Base-by-base conservation (phyloP, 2,329 filamentous ascomycete genomes). In the Sporothrix brasiliensis region DNA sequence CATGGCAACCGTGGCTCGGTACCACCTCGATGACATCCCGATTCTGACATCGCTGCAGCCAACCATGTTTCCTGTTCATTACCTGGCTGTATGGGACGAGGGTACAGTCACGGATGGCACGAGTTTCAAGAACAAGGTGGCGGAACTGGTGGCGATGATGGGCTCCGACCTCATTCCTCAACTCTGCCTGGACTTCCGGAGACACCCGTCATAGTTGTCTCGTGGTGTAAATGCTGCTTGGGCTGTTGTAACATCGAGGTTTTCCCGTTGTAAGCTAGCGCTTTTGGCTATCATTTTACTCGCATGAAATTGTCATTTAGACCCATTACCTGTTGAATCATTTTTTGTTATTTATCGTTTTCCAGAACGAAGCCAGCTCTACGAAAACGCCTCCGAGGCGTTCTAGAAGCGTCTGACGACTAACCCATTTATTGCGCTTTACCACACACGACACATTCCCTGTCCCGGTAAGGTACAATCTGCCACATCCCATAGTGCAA, bases 111-210 rank as follows among this genome's bases (percentile, higher is more conserved):
- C 79, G 14, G 81, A 88, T 65, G 78, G 81, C 21, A 78, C 79
- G 5, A 83, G 83, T 0, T 78, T 91, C 47, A 91, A 89, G 76
- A 85, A 86, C 0, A 82, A 84, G 49, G 84, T 93, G 71, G 90
- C 88, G 1, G 90, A 93, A 75, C 77, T 93, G 67, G 86, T 89
- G 3, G 89, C 90, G 3, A 86, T 87, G 13, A 78, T 92, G 58
- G 91, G 91, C 0, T 81, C 85, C 1, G 86, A 89, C 56, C 77
- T 90, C 65, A 82, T 87, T 58, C 79, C 79, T 24, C 80, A 84
- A 67, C 80, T 91, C 21, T 86, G 88, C 54, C 78, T 93, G 16
- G 86, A 90, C 75, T 85, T 91, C 50, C 74, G 77, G 4, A 47
- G 56, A 14, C 39, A 70, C 14, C n/a, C 39, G 13, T 69, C 27